Conservation (phyloP, 768 basidiomycete genomes). For the Kwoniella sp. region DNA sequence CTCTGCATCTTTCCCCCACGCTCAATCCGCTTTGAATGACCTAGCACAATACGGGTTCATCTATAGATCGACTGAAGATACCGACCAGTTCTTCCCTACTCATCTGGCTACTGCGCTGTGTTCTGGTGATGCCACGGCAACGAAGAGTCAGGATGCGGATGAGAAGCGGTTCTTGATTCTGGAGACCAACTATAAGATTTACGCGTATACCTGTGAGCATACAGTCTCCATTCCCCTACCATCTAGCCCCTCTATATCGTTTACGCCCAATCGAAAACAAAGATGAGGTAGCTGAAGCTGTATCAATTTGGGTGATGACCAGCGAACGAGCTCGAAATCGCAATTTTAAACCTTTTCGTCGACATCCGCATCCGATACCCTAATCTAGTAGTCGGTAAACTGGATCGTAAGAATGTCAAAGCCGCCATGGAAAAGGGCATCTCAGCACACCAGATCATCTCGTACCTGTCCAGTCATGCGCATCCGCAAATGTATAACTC, state of each 20-base stretch:
- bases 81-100: slow-evolving; percentile 84
- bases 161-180: slow-evolving; percentile 86
- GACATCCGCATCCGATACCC: slow-evolving; percentile 91
- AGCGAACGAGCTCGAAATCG: slow-evolving; percentile 96
- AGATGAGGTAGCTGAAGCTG: too few species aligned
- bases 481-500: slow-evolving; percentile 98
- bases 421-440: slow-evolving; percentile 92
- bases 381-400: slow-evolving; percentile 92
- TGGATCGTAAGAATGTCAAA: slow-evolving; percentile 94
- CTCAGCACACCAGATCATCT: slow-evolving; percentile 97
- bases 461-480: slow-evolving; percentile 88
- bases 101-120: slow-evolving; percentile 92
- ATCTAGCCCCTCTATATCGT: too few species aligned
- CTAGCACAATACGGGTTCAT: slow-evolving; percentile 92
- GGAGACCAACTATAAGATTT: slow-evolving; percentile 97
- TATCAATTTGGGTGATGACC: too few species aligned
- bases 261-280: too few species aligned
- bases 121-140: slow-evolving; percentile 79
- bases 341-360: slow-evolving; percentile 91
- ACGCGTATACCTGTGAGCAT: slow-evolving; percentile 87
- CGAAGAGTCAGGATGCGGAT: slow-evolving; percentile 60
- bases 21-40: slow-evolving; percentile 85
- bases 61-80: slow-evolving; percentile 66
- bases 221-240: too few species aligned
- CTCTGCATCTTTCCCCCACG: slow-evolving; percentile 73